These are phyloP conservation scores for Thelonectria blattea DNA, from an alignment of 2,329 filamentous ascomycete species.

Conservation along the genomic window DNA sequence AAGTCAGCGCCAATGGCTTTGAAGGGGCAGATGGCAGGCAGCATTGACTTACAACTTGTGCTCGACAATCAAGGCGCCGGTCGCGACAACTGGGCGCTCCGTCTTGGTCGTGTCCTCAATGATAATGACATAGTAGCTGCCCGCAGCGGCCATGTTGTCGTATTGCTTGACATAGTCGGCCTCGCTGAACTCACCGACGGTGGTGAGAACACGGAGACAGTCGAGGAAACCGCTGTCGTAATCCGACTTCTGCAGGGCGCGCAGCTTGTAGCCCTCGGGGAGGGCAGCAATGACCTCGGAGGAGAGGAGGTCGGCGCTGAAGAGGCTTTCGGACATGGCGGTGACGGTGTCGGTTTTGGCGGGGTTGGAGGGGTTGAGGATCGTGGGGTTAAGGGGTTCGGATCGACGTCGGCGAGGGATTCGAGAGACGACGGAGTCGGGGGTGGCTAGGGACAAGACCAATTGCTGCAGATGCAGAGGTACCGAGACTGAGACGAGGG, in stretches of 20 bases:
- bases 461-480: constrained; percentile 4
- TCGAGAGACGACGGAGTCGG: not conserved
- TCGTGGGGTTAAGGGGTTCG: constrained; percentile 15
- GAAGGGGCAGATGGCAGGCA: not conserved
- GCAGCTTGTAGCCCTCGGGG: constrained; percentile 81
- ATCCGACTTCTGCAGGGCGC: constrained; percentile 79
- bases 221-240: constrained; percentile 86
- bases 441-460: not conserved
- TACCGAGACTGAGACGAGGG: not conserved
- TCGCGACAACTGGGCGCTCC: constrained; percentile 77
- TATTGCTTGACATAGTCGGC: constrained; percentile 80
- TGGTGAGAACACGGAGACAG: constrained; percentile 88
- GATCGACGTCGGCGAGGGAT: not conserved
- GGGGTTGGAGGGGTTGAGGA: constrained; percentile 27
- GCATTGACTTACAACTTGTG: constrained; percentile 77
- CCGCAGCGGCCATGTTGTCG: constrained; percentile 77
- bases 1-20: constrained; percentile 13
- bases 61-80: constrained; percentile 89
- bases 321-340: constrained; percentile 65
- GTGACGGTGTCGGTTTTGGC: constrained; percentile 28
- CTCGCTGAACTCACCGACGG: constrained; percentile 84
- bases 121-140: constrained; percentile 85
- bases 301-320: constrained; percentile 78
- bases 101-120: constrained; percentile 72
- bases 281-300: constrained; percentile 73